Percentiles rank a stretch among this genome's conserved stretches.
Evolutionary conservation across 192 early-diverging fungal genomes (phyloP).

Genomic region (Backusella sp.): DNA sequence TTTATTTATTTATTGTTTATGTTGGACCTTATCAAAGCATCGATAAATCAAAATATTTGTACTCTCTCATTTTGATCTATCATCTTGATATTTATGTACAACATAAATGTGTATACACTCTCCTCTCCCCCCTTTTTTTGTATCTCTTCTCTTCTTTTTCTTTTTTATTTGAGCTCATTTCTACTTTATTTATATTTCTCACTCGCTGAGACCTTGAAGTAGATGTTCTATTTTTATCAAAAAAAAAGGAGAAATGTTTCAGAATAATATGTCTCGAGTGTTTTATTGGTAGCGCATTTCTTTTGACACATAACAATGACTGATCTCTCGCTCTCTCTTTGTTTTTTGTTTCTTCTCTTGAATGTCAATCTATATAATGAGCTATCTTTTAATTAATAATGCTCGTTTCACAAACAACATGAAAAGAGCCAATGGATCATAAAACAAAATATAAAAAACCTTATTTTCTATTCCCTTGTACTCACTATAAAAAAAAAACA

Average conservation of each 20-base stretch:
- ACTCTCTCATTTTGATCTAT: background rate
- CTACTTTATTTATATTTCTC: no score
- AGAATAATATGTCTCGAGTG: background rate
- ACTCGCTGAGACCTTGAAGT: no score
- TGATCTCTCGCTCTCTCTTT: background rate
- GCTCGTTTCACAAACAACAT: background rate
- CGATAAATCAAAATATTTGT: background rate
- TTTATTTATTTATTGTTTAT: background rate
- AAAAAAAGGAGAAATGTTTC: background rate
- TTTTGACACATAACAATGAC: background rate
- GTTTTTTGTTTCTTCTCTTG: background rate
- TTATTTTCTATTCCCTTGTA: background rate
- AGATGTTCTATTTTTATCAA: background rate
- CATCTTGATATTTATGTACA: background rate
- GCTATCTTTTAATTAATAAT: background rate
- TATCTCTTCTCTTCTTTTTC: background rate
- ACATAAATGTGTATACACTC: background rate
- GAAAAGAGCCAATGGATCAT: background rate
- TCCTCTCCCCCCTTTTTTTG: background rate
- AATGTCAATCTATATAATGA: background rate
- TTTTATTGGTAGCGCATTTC: background rate
- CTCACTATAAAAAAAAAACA: background rate
- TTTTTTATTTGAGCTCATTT: background rate
- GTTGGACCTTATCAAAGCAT: background rate
- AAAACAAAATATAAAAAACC: background rate